phyloP scores from a whole-genome alignment of 176 grass and related monocot species.

The Olyra latifolia region DNA sequence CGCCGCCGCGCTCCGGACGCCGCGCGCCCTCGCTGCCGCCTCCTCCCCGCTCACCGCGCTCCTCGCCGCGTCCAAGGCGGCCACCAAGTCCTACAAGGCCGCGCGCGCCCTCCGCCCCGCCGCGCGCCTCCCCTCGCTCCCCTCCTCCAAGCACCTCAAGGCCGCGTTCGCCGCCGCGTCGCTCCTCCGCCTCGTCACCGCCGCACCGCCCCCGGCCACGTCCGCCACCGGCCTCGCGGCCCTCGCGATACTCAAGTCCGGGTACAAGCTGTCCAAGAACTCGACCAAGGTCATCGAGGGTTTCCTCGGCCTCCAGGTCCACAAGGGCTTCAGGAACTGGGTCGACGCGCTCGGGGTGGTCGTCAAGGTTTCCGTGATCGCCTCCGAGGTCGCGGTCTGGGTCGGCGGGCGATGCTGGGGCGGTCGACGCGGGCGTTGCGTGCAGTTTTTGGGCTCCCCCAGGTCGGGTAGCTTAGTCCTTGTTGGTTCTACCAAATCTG shows the following conservation, averaged over 20 bases:
- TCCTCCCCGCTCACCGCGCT: conserved; percentile 57
- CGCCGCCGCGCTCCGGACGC: conserved; percentile 54
- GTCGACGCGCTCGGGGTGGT: conserved; percentile 72
- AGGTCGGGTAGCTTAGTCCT: conserved; percentile 17
- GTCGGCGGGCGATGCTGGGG: conserved; percentile 39
- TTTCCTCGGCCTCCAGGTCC: conserved; percentile 77
- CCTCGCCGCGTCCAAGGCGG: conserved; percentile 71
- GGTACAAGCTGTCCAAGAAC: conserved; percentile 81
- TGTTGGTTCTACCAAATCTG: background rate
- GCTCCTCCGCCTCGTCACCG: conserved; percentile 56
- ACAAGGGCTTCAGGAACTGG: conserved; percentile 64
- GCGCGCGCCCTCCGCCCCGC: conserved; percentile 50
- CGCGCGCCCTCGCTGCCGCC: conserved; percentile 40
- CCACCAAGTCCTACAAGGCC: conserved; percentile 81
- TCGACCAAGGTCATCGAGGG: conserved; percentile 76
- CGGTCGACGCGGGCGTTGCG: background rate
- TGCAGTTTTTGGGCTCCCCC: conserved; percentile 4
- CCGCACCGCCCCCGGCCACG: background rate
- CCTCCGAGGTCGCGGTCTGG: conserved; percentile 57
- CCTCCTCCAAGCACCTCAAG: conserved; percentile 49
- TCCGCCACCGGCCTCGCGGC: conserved; percentile 39
- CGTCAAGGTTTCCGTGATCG: conserved; percentile 65
- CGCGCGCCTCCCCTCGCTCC: conserved; percentile 30
- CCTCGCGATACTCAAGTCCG: conserved; percentile 66
- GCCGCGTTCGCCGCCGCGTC: conserved; percentile 60